phyloP scores from a whole-genome alignment of 805 yeast species.

The Cyberlindnera euphorbiiphila region DNA sequence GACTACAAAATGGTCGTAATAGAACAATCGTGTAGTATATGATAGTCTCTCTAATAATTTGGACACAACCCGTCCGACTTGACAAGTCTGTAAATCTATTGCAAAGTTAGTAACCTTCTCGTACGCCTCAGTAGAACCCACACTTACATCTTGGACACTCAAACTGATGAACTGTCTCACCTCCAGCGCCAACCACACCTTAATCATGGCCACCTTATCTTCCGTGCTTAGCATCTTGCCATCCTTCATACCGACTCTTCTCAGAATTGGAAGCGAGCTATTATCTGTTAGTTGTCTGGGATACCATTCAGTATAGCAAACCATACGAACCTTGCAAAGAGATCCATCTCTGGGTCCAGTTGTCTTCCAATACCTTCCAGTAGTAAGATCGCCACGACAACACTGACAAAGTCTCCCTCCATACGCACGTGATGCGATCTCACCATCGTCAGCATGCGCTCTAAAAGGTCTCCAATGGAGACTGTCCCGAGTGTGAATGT shows the following conservation, averaged over 20 bases:
- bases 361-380: conserved; percentile 95
- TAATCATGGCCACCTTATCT: conserved; percentile 75
- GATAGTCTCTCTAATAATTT: conserved; percentile 45
- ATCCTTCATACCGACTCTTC: conserved; percentile 75
- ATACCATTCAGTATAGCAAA: conserved; percentile 34
- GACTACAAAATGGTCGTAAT: no score
- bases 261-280: conserved; percentile 35
- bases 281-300: conserved; percentile 25
- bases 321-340: conserved; percentile 91
- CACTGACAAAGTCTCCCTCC: conserved; percentile 96
- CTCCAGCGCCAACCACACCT: conserved; percentile 89
- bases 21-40: no score
- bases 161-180: conserved; percentile 82
- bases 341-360: conserved; percentile 86
- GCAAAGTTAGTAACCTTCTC: conserved; percentile 11
- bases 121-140: no score
- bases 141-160: conserved; percentile 71
- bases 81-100: conserved; percentile 46
- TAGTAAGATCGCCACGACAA: conserved; percentile 86
- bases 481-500: conserved; percentile 92
- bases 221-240: conserved; percentile 53
- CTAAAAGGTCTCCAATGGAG: conserved; percentile 86
- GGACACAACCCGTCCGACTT: conserved; percentile 66
- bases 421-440: conserved; percentile 90
- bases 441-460: conserved; percentile 86